A percentile compares a stretch with the other conserved stretches of the same genome.
phyloP scores from a whole-genome alignment of 2,329 filamentous ascomycete species.

The Xylaria sp. region DNA sequence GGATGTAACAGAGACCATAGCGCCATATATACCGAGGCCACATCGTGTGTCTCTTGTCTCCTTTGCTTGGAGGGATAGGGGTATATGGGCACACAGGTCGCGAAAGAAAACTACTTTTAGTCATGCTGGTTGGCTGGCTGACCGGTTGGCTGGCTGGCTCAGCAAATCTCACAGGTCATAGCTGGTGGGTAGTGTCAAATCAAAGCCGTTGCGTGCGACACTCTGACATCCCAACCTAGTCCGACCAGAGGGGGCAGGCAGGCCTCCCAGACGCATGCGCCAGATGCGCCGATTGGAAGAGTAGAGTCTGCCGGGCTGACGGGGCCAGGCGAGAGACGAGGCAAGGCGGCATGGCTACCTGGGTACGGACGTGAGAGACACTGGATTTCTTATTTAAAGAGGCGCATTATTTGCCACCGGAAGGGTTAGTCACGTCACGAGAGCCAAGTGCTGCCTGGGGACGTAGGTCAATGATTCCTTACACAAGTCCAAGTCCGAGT shows the following conservation, averaged over 20 bases:
- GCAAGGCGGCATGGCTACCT: constrained; percentile 6
- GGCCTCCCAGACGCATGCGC: not conserved
- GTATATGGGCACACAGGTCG: too few relatives aligned
- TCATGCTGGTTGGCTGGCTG: too few relatives aligned
- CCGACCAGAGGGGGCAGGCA: constrained; percentile 3
- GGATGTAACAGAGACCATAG: constrained; percentile 3
- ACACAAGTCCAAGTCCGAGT: not conserved
- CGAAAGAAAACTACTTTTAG: not conserved
- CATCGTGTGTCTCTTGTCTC: not conserved
- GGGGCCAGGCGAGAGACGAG: not conserved
- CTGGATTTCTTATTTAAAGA: not conserved
- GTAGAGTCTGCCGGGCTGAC: not conserved
- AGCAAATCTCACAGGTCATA: constrained; percentile 2
- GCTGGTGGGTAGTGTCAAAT: constrained; percentile 6
- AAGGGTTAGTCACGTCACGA: not conserved
- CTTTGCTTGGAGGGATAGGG: not conserved
- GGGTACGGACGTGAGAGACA: not conserved
- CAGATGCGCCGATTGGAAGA: not conserved
- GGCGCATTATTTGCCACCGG: constrained; percentile 19
- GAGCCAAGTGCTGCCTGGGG: constrained; percentile 9
- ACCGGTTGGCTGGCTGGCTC: too few relatives aligned
- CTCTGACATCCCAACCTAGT: not conserved
- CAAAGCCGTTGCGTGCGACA: not conserved
- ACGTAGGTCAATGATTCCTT: not conserved
- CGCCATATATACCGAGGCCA: constrained; percentile 13